These are phyloP conservation scores for Rhizopus stolonifer DNA, from an alignment of 371 early-diverging fungal species.

Conservation along the genomic window DNA sequence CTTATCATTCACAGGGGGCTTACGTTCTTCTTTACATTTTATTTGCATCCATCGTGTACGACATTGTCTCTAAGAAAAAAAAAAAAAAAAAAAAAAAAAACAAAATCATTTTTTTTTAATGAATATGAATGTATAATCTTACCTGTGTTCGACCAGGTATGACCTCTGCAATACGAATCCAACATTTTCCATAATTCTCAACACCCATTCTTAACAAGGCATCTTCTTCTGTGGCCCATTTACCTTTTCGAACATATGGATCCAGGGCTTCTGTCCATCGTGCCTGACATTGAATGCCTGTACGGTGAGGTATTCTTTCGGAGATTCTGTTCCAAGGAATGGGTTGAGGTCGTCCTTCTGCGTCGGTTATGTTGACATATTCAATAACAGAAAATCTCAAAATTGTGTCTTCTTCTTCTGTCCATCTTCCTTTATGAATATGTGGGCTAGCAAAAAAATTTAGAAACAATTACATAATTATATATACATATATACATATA, in stretches of 20 bases:
- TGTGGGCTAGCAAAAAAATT: slow-evolving; percentile 45
- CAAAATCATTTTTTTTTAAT: slow-evolving; percentile 4
- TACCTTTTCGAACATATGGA: slow-evolving; percentile 66
- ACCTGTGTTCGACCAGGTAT: slow-evolving; percentile 69
- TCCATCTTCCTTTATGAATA: slow-evolving; percentile 71
- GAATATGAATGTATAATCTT: too few relatives aligned
- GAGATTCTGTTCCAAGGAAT: slow-evolving; percentile 67
- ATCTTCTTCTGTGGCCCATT: slow-evolving; percentile 71
- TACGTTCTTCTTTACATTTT: slow-evolving; percentile 50
- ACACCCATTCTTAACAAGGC: slow-evolving; percentile 52
- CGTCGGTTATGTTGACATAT: slow-evolving; percentile 44
- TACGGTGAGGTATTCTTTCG: slow-evolving; percentile 56
- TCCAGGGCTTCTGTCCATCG: slow-evolving; percentile 77
- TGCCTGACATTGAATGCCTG: slow-evolving; percentile 75
- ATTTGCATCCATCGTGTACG: slow-evolving; percentile 71
- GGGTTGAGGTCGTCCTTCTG: slow-evolving; percentile 48
- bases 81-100: neutral
- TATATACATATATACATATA: too few relatives aligned
- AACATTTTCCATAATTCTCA: slow-evolving; percentile 53
- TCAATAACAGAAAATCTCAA: slow-evolving; percentile 52
- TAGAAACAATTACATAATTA: too few relatives aligned
- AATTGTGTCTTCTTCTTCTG: slow-evolving; percentile 59
- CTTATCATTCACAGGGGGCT: slow-evolving; percentile 10
- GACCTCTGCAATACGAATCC: slow-evolving; percentile 72
- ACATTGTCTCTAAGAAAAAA: slow-evolving; percentile 55